Evolutionary conservation across 768 basidiomycete species (phyloP).

Genomic region (Trametes meyenii): DNA sequence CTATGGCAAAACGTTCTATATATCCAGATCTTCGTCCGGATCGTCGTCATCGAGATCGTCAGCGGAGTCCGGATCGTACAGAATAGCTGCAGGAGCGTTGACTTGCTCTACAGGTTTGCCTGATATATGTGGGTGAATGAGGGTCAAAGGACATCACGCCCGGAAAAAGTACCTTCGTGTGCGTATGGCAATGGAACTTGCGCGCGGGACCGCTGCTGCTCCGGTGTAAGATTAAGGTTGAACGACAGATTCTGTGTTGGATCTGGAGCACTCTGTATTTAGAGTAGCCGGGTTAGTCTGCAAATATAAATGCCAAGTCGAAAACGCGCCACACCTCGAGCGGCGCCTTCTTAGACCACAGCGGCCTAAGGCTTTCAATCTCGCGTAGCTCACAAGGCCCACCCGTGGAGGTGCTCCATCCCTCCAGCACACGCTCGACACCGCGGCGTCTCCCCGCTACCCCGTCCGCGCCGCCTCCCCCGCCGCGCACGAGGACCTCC

Average conservation of each 20-base stretch:
- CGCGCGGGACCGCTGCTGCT: slow-evolving; percentile 79
- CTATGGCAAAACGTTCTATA: slow-evolving; percentile 40
- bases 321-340: slow-evolving; percentile 35
- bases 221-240: slow-evolving; percentile 81
- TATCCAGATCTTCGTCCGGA: slow-evolving; percentile 93
- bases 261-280: slow-evolving; percentile 45
- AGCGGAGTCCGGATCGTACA: slow-evolving; percentile 91
- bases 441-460: slow-evolving; percentile 51
- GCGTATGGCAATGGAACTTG: slow-evolving; percentile 89
- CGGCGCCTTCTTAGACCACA: slow-evolving; percentile 33
- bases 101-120: slow-evolving; percentile 38
- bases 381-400: slow-evolving; percentile 50
- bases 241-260: slow-evolving; percentile 78
- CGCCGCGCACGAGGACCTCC: slow-evolving; percentile 57
- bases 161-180: slow-evolving; percentile 68
- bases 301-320: not conserved
- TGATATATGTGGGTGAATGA: slow-evolving; percentile 19
- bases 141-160: not conserved
- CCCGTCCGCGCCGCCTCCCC: slow-evolving; percentile 43
- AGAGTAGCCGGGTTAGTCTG: not conserved
- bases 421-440: slow-evolving; percentile 65
- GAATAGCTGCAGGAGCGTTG: slow-evolving; percentile 53
- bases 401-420: slow-evolving; percentile 47
- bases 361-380: slow-evolving; percentile 53
- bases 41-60: slow-evolving; percentile 96